Base-by-base conservation (phyloP, 441 rosid species). In the Corymbia calophylla region DNA sequence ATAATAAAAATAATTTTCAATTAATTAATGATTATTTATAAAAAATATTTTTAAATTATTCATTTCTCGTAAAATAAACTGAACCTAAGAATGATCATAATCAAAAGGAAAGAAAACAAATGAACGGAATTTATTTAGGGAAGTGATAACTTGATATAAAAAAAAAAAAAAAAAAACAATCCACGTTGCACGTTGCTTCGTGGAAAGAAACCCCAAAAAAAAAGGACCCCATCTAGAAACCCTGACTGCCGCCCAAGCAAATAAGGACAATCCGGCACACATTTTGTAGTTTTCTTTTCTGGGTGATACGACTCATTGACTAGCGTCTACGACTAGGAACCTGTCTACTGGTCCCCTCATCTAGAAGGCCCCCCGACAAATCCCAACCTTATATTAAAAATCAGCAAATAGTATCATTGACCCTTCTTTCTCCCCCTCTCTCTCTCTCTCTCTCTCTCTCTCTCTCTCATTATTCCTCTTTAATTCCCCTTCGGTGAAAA, bases 41-140 rank as follows among this genome's bases (percentile, higher is more conserved):
- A 35, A 35, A 18, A 23, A 21, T 9, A 3, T 56, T 56, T 56
- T 23, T 0, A 4, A 56, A 0, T 19, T 7, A 2, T 21, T 56
- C 1, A 56, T 21, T 23, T 56, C 9, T 56, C 5, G 5, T 56
- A 1, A 56, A 9, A 23, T 58, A 23, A 58, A 56, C 3, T 2
- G 25, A 56, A 56, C 25, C 1, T 56, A 9, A 56, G 12, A 70
- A 70, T 18, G 5, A 35, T 18, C 6, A 10, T 9, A 18, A 70
- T 21, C 11, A 35, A 70, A 70, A 18, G 80, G 21, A 9, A 32
- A 32, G 15, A 66, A 32, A 0, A 32, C 25, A 5, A 68, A 68
- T 18, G 80, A 32, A 68, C 32, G 47, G 80, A 68, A 9, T 35
- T 32, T 17, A 32, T 68, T 32, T 31, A 70, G 48, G 13, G 82